Conservation (phyloP, 208 protist genomes). For the Acanthamoeba castellanii region DNA sequence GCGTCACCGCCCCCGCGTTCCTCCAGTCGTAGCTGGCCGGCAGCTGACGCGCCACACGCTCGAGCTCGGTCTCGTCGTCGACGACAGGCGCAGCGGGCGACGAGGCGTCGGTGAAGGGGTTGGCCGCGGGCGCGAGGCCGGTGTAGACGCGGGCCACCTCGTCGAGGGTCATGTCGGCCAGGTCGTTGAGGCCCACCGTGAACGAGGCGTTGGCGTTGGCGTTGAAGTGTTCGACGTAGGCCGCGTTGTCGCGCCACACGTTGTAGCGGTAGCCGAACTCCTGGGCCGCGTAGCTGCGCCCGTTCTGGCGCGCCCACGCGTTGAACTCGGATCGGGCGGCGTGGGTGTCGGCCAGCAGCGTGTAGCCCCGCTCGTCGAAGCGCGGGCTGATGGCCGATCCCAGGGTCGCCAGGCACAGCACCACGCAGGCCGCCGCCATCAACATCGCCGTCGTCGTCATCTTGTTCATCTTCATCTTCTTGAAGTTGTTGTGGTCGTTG, state of each 20-base stretch:
- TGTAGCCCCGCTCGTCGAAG: slow-evolving; percentile 34
- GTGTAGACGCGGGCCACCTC: slow-evolving; percentile 71
- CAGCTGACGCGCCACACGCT: slow-evolving; percentile 17
- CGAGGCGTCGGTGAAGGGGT: too few relatives aligned
- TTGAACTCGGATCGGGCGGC: slow-evolving; percentile 35
- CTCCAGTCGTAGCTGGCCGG: slow-evolving; percentile 91
- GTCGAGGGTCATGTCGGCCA: slow-evolving; percentile 79
- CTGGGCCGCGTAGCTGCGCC: slow-evolving; percentile 16
- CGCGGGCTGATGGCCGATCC: background rate
- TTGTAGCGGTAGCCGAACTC: slow-evolving; percentile 48
- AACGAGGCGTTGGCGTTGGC: slow-evolving; percentile 28
- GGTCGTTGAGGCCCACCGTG: slow-evolving; percentile 78
- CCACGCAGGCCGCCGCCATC: background rate
- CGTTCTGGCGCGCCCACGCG: background rate
- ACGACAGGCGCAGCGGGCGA: background rate
- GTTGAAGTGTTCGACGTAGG: slow-evolving; percentile 50
- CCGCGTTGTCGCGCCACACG: slow-evolving; percentile 39
- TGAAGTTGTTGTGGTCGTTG: background rate
- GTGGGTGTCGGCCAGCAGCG: background rate
- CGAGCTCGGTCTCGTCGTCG: background rate
- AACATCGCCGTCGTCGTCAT: background rate
- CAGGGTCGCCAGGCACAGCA: background rate
- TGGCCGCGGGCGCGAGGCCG: background rate
- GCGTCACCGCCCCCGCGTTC: slow-evolving; percentile 91
- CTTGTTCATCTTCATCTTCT: background rate